Conservation (phyloP, 192 early-diverging fungal species). For the Gorgonomyces haynaldii region DNA sequence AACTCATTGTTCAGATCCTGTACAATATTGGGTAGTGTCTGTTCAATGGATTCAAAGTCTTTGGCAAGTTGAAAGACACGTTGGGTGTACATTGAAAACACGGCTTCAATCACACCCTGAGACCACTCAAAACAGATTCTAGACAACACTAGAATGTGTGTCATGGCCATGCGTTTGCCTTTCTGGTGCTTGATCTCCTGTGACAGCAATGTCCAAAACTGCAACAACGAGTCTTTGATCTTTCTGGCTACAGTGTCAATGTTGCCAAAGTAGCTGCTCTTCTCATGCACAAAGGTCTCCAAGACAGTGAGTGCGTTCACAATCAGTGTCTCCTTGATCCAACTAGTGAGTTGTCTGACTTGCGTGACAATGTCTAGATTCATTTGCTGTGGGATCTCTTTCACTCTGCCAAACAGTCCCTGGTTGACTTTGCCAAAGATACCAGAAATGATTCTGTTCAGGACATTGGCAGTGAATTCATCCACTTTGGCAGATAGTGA, state of each 20-base stretch:
- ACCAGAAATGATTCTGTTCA: constrained; percentile 17
- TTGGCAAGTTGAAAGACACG: not conserved
- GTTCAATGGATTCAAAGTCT: not conserved
- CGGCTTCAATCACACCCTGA: constrained; percentile 4
- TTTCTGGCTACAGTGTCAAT: constrained; percentile 25
- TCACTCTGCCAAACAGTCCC: constrained; percentile 20
- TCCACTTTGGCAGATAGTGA: constrained; percentile 13
- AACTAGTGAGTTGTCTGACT: constrained; percentile 17
- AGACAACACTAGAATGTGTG: not conserved
- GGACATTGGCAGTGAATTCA: constrained; percentile 16
- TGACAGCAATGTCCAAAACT: constrained; percentile 26
- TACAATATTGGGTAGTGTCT: not conserved
- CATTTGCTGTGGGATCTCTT: not conserved
- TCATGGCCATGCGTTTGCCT: too few relatives aligned
- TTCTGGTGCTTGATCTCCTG: not conserved
- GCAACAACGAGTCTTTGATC: constrained; percentile 26
- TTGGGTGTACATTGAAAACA: constrained; percentile 10
- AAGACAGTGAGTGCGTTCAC: constrained; percentile 18
- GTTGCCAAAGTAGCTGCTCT: constrained; percentile 16
- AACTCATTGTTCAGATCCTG: not conserved
- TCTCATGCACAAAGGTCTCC: not conserved
- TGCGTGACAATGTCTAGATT: constrained; percentile 4
- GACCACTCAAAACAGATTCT: constrained; percentile 3
- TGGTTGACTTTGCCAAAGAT: constrained; percentile 23
- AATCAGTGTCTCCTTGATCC: constrained; percentile 30